These are phyloP conservation scores for Stentor roeselii DNA, from an alignment of 73 alveolate species.

Conservation along the genomic window DNA sequence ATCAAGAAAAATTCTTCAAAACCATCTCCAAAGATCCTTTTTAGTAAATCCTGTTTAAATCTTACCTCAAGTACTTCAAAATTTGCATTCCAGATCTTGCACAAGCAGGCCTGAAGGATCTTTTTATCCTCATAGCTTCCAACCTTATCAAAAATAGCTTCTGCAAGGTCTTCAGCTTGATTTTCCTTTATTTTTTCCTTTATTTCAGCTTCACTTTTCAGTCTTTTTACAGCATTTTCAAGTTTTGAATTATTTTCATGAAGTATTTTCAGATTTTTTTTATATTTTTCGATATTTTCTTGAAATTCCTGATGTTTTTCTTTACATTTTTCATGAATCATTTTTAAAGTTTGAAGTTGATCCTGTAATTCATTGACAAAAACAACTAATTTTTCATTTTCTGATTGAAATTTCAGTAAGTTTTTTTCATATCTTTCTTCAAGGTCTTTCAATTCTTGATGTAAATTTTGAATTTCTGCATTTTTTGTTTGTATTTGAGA, in stretches of 20 bases:
- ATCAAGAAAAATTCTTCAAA: no score
- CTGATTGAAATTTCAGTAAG: background rate
- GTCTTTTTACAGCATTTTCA: background rate
- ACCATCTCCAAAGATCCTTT: no score
- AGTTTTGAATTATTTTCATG: background rate
- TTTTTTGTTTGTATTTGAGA: background rate
- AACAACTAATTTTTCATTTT: background rate
- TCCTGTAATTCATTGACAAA: no score
- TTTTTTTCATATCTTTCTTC: background rate
- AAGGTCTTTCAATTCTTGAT: background rate
- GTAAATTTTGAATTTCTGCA: background rate
- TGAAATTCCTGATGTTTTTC: background rate
- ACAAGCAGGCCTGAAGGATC: background rate
- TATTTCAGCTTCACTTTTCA: background rate
- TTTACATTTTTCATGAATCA: no score
- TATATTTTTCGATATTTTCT: background rate
- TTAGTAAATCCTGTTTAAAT: no score
- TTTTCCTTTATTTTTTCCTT: background rate
- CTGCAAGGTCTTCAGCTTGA: no score
- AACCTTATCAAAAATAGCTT: no score
- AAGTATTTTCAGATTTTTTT: no score
- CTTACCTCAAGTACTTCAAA: no score
- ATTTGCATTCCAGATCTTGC: background rate
- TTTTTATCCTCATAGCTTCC: background rate
- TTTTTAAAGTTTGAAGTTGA: no score